These are phyloP conservation scores for Neopestalotiopsis sp. DNA, from an alignment of 2,329 filamentous ascomycete genomes.

Conservation along the genomic window DNA sequence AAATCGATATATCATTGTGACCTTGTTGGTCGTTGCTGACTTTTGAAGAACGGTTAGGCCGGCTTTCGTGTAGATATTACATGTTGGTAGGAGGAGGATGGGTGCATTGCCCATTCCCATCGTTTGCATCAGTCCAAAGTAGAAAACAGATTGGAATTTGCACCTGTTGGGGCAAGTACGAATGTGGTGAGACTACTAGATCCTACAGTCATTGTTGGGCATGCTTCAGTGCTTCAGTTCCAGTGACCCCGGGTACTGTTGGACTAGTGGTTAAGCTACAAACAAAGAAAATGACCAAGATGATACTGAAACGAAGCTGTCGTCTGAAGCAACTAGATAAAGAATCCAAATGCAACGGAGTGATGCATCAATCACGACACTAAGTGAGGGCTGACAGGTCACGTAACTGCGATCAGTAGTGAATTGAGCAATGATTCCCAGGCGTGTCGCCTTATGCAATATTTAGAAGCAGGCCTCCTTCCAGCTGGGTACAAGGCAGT, in stretches of 20 bases:
- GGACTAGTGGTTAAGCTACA: no score
- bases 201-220: background rate
- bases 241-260: no score
- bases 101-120: background rate
- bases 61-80: background rate
- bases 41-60: background rate
- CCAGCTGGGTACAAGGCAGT: background rate
- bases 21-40: background rate
- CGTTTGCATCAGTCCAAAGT: no score
- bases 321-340: no score
- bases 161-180: background rate
- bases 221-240: no score
- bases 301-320: no score
- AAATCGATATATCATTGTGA: background rate
- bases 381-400: no score
- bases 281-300: no score
- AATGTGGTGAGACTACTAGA: background rate
- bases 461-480: background rate
- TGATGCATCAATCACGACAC: background rate
- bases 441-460: slow-evolving; percentile 1
- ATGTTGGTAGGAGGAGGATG: background rate
- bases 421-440: background rate
- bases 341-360: no score
- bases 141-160: no score
- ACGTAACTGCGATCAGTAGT: background rate